Percentiles rank a stretch among this genome's conserved stretches.
Evolutionary conservation across 2,329 filamentous ascomycete genomes (phyloP).

Genomic region (Mollisiaceae sp.): DNA sequence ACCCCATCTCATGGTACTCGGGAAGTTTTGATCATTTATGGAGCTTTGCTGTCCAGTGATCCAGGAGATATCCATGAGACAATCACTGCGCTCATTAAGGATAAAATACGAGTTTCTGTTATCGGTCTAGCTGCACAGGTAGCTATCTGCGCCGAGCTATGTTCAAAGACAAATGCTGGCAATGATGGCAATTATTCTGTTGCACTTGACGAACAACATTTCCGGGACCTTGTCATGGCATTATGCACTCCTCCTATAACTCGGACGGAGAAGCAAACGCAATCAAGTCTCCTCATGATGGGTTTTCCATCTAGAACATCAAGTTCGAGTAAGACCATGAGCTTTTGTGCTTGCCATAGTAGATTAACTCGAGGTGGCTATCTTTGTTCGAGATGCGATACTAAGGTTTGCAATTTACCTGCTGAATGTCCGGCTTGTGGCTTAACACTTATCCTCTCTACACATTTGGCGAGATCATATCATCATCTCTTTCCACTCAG

Average conservation of each 20-base stretch:
- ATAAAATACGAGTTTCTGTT: slow-evolving; percentile 85
- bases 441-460: slow-evolving; percentile 91
- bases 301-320: slow-evolving; percentile 90
- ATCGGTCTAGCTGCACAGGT: slow-evolving; percentile 92
- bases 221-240: slow-evolving; percentile 85
- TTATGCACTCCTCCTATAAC: slow-evolving; percentile 90
- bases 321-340: slow-evolving; percentile 66
- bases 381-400: slow-evolving; percentile 83
- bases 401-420: slow-evolving; percentile 88
- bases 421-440: slow-evolving; percentile 91
- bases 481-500: slow-evolving; percentile 89
- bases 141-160: slow-evolving; percentile 89
- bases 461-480: slow-evolving; percentile 89
- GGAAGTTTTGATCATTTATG: slow-evolving; percentile 90
- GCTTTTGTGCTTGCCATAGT: slow-evolving; percentile 90
- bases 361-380: slow-evolving; percentile 84
- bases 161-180: slow-evolving; percentile 83
- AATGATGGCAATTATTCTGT: slow-evolving; percentile 79
- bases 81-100: slow-evolving; percentile 75
- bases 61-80: slow-evolving; percentile 96
- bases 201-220: slow-evolving; percentile 85
- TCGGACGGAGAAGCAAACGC: slow-evolving; percentile 63
- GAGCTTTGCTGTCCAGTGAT: slow-evolving; percentile 87
- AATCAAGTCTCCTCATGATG: slow-evolving; percentile 86
- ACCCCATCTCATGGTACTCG: slow-evolving; percentile 91